Conservation (phyloP, 129 eudicot genomes). For the Saussurea involucrata region DNA sequence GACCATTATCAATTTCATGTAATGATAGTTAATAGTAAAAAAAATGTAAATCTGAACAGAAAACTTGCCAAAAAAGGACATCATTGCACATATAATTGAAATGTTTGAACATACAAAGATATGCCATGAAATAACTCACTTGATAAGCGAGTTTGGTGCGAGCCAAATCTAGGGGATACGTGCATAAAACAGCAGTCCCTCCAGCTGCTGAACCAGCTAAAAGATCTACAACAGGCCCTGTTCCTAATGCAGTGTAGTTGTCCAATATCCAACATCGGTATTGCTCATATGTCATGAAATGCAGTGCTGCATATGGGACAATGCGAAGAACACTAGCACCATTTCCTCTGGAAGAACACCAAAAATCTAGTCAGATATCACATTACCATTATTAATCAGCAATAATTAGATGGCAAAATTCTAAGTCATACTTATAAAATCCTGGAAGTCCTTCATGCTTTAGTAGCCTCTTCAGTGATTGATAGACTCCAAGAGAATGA, state of each 20-base stretch:
- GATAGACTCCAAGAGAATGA: slow-evolving; percentile 79
- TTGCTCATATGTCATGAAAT: slow-evolving; percentile 96
- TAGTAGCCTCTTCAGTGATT: slow-evolving; percentile 68
- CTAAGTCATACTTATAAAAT: slow-evolving; percentile 69
- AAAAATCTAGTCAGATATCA: not conserved
- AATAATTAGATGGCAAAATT: not conserved
- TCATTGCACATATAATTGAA: not conserved
- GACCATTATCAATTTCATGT: not conserved
- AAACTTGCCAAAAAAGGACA: not conserved
- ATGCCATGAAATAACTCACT: slow-evolving; percentile 33
- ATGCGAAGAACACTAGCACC: slow-evolving; percentile 94
- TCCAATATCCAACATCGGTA: slow-evolving; percentile 70
- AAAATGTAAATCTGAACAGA: not conserved
- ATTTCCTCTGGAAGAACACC: slow-evolving; percentile 63
- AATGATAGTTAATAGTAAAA: not conserved
- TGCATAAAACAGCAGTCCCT: slow-evolving; percentile 94
- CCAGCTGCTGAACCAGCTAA: slow-evolving; percentile 98
- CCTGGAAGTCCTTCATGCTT: slow-evolving; percentile 90
- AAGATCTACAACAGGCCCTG: slow-evolving; percentile 92
- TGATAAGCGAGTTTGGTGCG: slow-evolving; percentile 97
- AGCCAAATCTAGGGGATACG: slow-evolving; percentile 96
- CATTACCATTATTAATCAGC: not conserved
- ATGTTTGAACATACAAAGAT: not conserved
- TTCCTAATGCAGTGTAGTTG: slow-evolving; percentile 69
- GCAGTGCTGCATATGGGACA: slow-evolving; percentile 92